These are phyloP conservation scores for Kazachstania psychrophila DNA, from an alignment of 805 yeast genomes.

Conservation along the genomic window DNA sequence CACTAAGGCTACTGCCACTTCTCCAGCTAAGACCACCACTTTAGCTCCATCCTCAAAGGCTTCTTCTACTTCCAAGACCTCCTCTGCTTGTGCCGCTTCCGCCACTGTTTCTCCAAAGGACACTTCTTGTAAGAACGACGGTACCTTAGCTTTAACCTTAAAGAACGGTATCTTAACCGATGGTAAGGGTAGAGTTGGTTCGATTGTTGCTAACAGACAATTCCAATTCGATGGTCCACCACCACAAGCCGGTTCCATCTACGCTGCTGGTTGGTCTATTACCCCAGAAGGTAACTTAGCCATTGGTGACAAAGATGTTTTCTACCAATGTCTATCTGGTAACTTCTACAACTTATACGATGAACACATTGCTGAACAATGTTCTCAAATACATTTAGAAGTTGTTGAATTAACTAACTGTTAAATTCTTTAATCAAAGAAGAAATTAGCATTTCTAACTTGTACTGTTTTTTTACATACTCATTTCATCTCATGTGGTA, in stretches of 20 bases:
- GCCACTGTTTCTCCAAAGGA: conserved; percentile 13
- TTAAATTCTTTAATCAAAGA: no score
- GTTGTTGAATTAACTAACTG: conserved; percentile 40
- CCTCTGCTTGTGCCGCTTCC: conserved; percentile 18
- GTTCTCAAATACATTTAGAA: conserved; percentile 45
- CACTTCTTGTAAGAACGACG: conserved; percentile 32
- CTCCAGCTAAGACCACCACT: conserved; percentile 30
- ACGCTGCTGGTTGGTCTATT: conserved; percentile 52
- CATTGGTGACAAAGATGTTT: conserved; percentile 43
- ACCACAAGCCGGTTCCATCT: conserved; percentile 59
- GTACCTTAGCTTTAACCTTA: conserved; percentile 44
- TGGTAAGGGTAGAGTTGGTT: conserved; percentile 49
- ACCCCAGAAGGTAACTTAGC: conserved; percentile 46
- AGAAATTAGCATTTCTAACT: no score
- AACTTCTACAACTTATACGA: conserved; percentile 61
- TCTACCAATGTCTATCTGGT: conserved; percentile 61
- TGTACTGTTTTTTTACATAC: no score
- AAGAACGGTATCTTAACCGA: conserved; percentile 42
- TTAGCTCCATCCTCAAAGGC: conserved; percentile 11
- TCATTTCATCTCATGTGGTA: no score
- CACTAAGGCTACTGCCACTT: conserved; percentile 12
- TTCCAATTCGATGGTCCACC: conserved; percentile 70
- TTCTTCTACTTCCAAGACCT: conserved; percentile 15
- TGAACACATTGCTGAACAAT: conserved; percentile 43
- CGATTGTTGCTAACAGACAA: conserved; percentile 64